These are phyloP conservation scores for Viola odorata DNA, from an alignment of 345 rosid genomes.

Conservation along the genomic window DNA sequence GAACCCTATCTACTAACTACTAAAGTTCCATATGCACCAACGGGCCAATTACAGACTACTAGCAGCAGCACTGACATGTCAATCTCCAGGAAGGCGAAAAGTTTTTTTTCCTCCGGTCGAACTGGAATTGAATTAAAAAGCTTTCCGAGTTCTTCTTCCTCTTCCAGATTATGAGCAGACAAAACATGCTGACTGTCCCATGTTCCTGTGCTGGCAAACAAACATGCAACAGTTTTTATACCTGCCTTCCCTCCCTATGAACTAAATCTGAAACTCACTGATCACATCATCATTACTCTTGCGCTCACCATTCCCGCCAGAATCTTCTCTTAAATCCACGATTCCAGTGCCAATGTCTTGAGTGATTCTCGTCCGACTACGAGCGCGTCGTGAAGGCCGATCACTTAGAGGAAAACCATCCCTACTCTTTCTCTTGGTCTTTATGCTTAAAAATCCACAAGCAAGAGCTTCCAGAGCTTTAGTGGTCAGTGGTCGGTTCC, in stretches of 20 bases:
- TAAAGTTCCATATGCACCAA: no score
- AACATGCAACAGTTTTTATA: no score
- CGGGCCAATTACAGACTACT: no score
- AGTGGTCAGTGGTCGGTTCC: slow-evolving; percentile 47
- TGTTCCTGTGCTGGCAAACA: no score
- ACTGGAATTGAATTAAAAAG: no score
- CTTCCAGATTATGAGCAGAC: no score
- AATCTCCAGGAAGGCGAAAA: no score
- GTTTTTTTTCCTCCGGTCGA: no score
- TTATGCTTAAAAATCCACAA: slow-evolving; percentile 39
- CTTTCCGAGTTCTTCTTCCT: no score
- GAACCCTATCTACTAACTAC: no score
- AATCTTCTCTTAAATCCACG: slow-evolving; percentile 13
- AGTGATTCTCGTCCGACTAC: slow-evolving; percentile 12
- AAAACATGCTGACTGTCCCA: no score
- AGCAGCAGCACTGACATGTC: no score
- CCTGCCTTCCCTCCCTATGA: background rate
- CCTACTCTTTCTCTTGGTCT: slow-evolving; percentile 37
- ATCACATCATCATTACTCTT: slow-evolving; percentile 10
- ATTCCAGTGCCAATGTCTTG: slow-evolving; percentile 5
- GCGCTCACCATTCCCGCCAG: slow-evolving; percentile 1
- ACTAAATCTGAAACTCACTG: slow-evolving; percentile 1
- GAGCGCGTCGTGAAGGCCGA: slow-evolving; percentile 35
- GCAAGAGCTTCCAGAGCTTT: slow-evolving; percentile 63
- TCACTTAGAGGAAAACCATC: slow-evolving; percentile 27